A percentile compares a stretch with the other conserved stretches of the same genome.
Evolutionary conservation across 2,329 filamentous ascomycete species (phyloP).

Genomic region (Aschersonia sp.): DNA sequence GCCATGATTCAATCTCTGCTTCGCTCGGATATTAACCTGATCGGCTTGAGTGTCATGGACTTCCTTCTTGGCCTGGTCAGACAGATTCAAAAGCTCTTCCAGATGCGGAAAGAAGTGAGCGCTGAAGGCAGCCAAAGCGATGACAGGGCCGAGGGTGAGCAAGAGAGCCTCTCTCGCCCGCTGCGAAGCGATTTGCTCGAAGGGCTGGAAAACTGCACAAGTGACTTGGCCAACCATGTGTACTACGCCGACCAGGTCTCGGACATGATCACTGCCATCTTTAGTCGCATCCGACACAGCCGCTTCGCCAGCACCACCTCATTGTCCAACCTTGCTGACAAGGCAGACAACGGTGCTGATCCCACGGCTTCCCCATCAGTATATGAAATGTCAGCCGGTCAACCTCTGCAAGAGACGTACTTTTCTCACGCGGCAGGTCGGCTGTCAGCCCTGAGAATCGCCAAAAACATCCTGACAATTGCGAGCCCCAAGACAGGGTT

Average conservation of each 20-base stretch:
- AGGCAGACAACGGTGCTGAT: slow-evolving; percentile 18
- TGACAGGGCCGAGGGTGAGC: slow-evolving; percentile 17
- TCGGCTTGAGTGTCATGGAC: slow-evolving; percentile 93
- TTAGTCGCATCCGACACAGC: slow-evolving; percentile 61
- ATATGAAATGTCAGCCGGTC: slow-evolving; percentile 27
- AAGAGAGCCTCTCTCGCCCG: slow-evolving; percentile 16
- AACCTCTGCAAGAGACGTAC: slow-evolving; percentile 32
- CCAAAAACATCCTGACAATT: slow-evolving; percentile 70
- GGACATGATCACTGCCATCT: slow-evolving; percentile 78
- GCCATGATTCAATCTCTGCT: slow-evolving; percentile 71
- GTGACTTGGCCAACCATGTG: slow-evolving; percentile 82
- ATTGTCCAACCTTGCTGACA: slow-evolving; percentile 15
- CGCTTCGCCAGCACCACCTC: slow-evolving; percentile 27
- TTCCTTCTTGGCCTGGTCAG: slow-evolving; percentile 73
- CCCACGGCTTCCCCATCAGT: slow-evolving; percentile 14
- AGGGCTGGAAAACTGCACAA: slow-evolving; percentile 68
- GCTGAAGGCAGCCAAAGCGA: slow-evolving; percentile 17
- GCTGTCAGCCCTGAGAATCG: slow-evolving; percentile 55
- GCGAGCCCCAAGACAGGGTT: slow-evolving; percentile 55
- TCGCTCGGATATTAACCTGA: slow-evolving; percentile 80
- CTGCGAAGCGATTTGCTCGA: slow-evolving; percentile 51
- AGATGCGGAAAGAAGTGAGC: slow-evolving; percentile 33
- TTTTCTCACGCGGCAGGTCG: slow-evolving; percentile 41
- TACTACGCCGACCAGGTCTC: slow-evolving; percentile 95
- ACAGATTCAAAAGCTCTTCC: slow-evolving; percentile 65